Base-by-base conservation (phyloP, 371 early-diverging fungal species). In the Rhizopus sp. region DNA sequence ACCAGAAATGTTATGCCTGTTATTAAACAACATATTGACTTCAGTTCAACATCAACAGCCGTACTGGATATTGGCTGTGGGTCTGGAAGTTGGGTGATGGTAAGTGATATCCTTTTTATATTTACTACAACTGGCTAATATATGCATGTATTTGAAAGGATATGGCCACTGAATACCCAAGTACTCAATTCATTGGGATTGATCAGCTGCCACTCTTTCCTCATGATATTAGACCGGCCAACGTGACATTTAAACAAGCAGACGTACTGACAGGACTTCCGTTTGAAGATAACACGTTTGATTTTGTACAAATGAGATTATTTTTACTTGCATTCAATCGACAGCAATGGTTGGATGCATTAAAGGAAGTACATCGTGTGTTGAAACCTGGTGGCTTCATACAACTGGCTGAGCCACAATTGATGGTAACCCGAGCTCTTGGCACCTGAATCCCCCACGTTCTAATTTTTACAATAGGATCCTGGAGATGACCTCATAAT, bases 101-200 rank as follows among this genome's bases (percentile, higher is more conserved):
- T 69, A 41, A 47, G 42, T 53, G 39, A 10, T 31, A 45, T 17
- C 15, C 12, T 49, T 31, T 49, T 42, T 1, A 23, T 29, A 34
- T 31, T 44, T 55, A 45, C n/a, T 1, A 12, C 3, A 13, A 10
- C 3, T 29, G 35, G n/a, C 38, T 15, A 34, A 15, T 47, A n/a
- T 15, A 37, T 49, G 15, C 30, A 38, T 31, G 41, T 57, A 37
- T 37, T 4, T 55, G 16, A 32, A 48, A 68, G 54, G 82, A 82
- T 47, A 80, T 80, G 75, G 73, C 80, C 7, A 68, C 69, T n/a
- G 77, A 80, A 49, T 73, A 68, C 54, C 78, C 80, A 13, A 56
- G 59, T 16, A 60, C 73, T 3, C 65, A 75, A 6, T 69, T 78
- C 45, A 59, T 61, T 17, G 82, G 78, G 8, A 59, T 82, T 7